These are phyloP conservation scores for Ophiostoma quercus DNA, from an alignment of 2,329 filamentous ascomycete genomes.

Conservation along the genomic window DNA sequence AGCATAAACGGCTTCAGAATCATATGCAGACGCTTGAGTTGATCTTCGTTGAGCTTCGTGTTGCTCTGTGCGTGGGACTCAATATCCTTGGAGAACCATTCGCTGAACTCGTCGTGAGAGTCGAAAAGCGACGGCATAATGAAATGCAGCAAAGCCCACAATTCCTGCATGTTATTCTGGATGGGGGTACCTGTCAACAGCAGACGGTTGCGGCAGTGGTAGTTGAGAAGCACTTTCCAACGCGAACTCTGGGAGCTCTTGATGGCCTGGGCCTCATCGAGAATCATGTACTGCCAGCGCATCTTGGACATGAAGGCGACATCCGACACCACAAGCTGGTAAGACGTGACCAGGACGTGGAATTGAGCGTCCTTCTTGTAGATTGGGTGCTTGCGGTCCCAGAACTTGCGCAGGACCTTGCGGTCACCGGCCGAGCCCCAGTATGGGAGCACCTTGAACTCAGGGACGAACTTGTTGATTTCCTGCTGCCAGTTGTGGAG, in stretches of 20 bases:
- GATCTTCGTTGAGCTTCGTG: slow-evolving; percentile 98
- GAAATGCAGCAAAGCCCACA: slow-evolving; percentile 97
- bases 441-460: slow-evolving; percentile 92
- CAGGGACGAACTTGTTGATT: slow-evolving; percentile 88
- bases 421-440: slow-evolving; percentile 93
- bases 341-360: slow-evolving; percentile 93
- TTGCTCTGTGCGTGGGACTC: slow-evolving; percentile 98
- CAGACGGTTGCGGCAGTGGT: slow-evolving; percentile 91
- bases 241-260: slow-evolving; percentile 94
- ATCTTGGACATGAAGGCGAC: slow-evolving; percentile 98
- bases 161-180: slow-evolving; percentile 99
- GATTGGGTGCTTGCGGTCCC: slow-evolving; percentile 95
- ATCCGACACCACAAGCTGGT: slow-evolving; percentile 93
- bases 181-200: slow-evolving; percentile 94
- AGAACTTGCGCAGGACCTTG: slow-evolving; percentile 96
- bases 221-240: slow-evolving; percentile 92
- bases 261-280: slow-evolving; percentile 97
- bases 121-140: slow-evolving; percentile 99
- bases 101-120: slow-evolving; percentile 86
- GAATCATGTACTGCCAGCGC: slow-evolving; percentile 99
- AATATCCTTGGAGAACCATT: slow-evolving; percentile 94
- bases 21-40: slow-evolving; percentile 95
- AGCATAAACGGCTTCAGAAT: slow-evolving; percentile 99
- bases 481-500: slow-evolving; percentile 99
- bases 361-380: slow-evolving; percentile 92